These are phyloP conservation scores for Taiozyma sp. DNA, from an alignment of 1,139 yeast genomes.

Conservation along the genomic window DNA sequence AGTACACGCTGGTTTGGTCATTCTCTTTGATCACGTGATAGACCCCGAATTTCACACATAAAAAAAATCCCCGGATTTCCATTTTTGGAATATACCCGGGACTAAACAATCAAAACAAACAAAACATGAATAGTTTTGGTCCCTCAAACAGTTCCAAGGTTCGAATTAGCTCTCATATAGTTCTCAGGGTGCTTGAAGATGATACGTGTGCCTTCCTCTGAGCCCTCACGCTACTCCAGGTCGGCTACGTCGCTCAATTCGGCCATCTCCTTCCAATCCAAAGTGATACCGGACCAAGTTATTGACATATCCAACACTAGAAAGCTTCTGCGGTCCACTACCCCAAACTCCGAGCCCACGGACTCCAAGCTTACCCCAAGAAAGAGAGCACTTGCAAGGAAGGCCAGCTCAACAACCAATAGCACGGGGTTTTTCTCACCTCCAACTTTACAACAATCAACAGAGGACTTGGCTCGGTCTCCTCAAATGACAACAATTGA, in stretches of 20 bases:
- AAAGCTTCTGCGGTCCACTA: conserved; percentile 9
- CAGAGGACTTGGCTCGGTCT: not conserved
- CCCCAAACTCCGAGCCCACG: conserved; percentile 1
- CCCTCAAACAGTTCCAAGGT: not conserved
- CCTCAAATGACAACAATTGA: conserved; percentile 1
- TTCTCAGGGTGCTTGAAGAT: not conserved
- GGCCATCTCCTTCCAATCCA: not conserved
- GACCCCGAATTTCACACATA: not conserved
- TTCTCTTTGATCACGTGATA: not conserved
- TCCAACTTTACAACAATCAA: not conserved
- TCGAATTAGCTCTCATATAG: not conserved
- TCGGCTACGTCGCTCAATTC: not conserved
- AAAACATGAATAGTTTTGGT: not conserved
- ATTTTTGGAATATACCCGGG: not conserved
- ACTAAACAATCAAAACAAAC: not conserved
- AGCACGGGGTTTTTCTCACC: not conserved
- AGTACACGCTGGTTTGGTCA: too few relatives aligned
- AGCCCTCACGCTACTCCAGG: not conserved
- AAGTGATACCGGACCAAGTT: not conserved
- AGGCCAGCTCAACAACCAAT: not conserved
- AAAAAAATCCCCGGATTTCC: not conserved
- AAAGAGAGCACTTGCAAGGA: conserved; percentile 8
- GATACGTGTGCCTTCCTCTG: not conserved
- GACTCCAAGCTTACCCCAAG: conserved; percentile 7
- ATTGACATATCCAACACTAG: conserved; percentile 8